Percentiles rank a stretch among this genome's conserved stretches.
Evolutionary conservation across 108 stramenopile genomes (phyloP).

Genomic region (Cyclotella baltica): DNA sequence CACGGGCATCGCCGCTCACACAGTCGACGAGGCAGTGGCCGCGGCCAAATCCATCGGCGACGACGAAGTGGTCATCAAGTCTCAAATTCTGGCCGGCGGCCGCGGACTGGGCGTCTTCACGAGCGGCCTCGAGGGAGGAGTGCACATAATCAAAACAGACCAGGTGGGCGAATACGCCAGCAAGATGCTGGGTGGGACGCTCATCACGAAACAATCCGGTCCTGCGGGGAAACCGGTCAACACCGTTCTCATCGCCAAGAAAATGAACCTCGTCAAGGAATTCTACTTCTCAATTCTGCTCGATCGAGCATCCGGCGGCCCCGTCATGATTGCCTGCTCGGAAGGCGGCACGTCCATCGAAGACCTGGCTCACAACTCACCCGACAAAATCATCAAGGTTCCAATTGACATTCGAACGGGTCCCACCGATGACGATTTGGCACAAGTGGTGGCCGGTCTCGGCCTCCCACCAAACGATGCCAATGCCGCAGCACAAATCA

Average conservation of each 20-base stretch:
- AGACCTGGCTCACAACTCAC: constrained; percentile 80
- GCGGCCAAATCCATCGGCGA: constrained; percentile 59
- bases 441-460: constrained; percentile 51
- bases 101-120: constrained; percentile 84
- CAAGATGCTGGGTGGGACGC: constrained; percentile 80
- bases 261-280: constrained; percentile 78
- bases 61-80: constrained; percentile 78
- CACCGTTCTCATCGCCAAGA: constrained; percentile 77
- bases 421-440: constrained; percentile 63
- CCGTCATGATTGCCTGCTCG: constrained; percentile 77
- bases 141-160: constrained; percentile 71
- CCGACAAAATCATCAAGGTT: constrained; percentile 75
- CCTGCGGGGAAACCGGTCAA: constrained; percentile 52
- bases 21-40: constrained; percentile 77
- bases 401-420: constrained; percentile 67
- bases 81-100: constrained; percentile 88
- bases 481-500: constrained; percentile 50
- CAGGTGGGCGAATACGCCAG: constrained; percentile 66
- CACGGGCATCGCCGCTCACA: constrained; percentile 58
- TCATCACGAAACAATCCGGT: constrained; percentile 83
- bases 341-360: constrained; percentile 81
- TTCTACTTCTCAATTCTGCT: constrained; percentile 85
- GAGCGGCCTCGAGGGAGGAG: constrained; percentile 88
- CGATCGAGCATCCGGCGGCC: constrained; percentile 79
- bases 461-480: constrained; percentile 32